Conservation (phyloP, 1,284 basidiomycete species). For the Takashimella koratensis region DNA sequence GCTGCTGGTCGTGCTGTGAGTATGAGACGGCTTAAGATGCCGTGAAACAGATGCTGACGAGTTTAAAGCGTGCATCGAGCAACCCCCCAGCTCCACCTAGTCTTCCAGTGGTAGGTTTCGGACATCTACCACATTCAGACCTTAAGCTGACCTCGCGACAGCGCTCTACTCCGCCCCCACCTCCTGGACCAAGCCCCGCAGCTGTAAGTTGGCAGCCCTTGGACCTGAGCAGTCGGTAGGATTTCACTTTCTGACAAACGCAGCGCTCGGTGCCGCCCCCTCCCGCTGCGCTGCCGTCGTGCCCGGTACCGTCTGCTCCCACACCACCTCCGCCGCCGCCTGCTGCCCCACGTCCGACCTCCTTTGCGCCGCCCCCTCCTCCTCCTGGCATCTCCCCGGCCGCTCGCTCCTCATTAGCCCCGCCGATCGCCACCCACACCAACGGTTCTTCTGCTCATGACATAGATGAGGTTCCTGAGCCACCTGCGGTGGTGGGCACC, state of each 20-base stretch:
- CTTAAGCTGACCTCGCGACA: not conserved
- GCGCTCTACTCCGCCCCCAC: constrained; percentile 16
- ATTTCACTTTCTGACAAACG: not conserved
- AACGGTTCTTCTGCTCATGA: constrained; percentile 12
- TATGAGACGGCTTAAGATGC: not conserved
- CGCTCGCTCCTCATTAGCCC: constrained; percentile 22
- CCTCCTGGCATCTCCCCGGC: constrained; percentile 25
- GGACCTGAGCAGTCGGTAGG: too few relatives aligned
- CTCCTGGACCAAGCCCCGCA: constrained; percentile 29
- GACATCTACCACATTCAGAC: not conserved
- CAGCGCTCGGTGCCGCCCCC: constrained; percentile 12
- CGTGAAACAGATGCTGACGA: not conserved
- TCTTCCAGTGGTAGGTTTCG: not conserved
- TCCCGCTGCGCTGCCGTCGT: constrained; percentile 6
- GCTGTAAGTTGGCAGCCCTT: constrained; percentile 8
- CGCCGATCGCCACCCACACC: constrained; percentile 19
- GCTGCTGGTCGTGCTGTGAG: constrained; percentile 6
- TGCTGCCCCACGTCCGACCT: constrained; percentile 3
- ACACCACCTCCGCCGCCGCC: constrained; percentile 18
- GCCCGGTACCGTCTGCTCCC: constrained; percentile 2
- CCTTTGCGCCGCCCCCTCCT: constrained; percentile 15
- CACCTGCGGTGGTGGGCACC: constrained; percentile 42
- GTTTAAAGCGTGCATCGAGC: constrained; percentile 7
- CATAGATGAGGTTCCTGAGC: constrained; percentile 27
- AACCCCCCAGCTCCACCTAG: constrained; percentile 7